Percentiles rank a stretch among this genome's conserved stretches.
These are phyloP conservation scores for Thalassiosira allenii DNA, from an alignment of 352 stramenopile genomes.

Conservation along the genomic window DNA sequence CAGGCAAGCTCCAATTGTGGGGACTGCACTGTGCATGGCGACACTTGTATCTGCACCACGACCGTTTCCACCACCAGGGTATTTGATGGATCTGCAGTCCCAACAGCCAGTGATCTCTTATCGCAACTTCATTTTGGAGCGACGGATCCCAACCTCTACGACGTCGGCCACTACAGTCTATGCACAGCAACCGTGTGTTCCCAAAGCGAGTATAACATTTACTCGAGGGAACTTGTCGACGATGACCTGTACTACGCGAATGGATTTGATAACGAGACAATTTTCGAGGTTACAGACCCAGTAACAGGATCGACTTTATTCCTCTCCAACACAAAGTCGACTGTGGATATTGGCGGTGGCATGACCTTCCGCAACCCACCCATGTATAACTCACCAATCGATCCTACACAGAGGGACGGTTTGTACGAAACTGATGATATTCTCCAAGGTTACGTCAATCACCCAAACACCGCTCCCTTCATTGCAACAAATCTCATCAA, in stretches of 20 bases:
- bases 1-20: conserved; percentile 29
- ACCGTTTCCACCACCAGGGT: conserved; percentile 20
- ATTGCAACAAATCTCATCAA: conserved; percentile 62
- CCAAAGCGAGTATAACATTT: not conserved
- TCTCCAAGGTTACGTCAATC: conserved; percentile 55
- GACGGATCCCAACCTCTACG: conserved; percentile 10
- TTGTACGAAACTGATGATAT: conserved; percentile 60
- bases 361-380: conserved; percentile 46
- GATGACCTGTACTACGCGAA: conserved; percentile 1
- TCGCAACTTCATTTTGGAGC: conserved; percentile 21
- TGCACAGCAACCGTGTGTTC: conserved; percentile 34
- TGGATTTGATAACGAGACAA: conserved; percentile 22
- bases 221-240: not conserved
- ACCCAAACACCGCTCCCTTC: conserved; percentile 68
- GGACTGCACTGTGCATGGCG: conserved; percentile 33
- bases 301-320: conserved; percentile 13
- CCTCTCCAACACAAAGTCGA: conserved; percentile 22
- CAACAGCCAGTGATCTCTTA: conserved; percentile 8
- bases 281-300: conserved; percentile 23
- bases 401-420: conserved; percentile 39
- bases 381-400: conserved; percentile 21
- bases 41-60: conserved; percentile 47
- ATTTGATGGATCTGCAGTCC: conserved; percentile 4
- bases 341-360: conserved; percentile 2
- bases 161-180: conserved; percentile 21